Conservation (phyloP, 1,139 yeast species). For the Geotrichum carabidarum region DNA sequence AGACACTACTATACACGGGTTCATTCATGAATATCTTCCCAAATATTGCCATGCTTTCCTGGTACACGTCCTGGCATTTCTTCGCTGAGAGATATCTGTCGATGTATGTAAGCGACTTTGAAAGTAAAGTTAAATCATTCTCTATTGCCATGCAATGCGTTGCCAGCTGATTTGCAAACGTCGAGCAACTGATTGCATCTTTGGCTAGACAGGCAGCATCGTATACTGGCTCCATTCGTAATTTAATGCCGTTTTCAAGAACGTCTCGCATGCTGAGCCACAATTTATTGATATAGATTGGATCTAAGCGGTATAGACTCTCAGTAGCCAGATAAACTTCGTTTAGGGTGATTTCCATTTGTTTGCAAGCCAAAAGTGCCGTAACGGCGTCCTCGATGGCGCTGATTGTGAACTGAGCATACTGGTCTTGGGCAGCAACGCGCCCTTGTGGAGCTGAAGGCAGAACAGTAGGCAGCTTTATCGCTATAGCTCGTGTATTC, state of each 20-base stretch:
- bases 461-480: too few species aligned
- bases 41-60: too few species aligned
- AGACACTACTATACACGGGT: too few species aligned
- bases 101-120: neutral
- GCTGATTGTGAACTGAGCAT: neutral
- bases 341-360: neutral
- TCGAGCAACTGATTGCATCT: neutral
- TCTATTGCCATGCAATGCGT: neutral
- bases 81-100: neutral
- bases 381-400: neutral
- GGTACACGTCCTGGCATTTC: neutral
- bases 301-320: neutral
- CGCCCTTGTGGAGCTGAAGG: too few species aligned
- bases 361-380: neutral
- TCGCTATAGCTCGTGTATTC: too few species aligned
- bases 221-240: neutral
- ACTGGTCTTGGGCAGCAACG: neutral
- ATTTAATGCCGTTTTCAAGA: neutral
- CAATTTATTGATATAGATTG: neutral
- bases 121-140: neutral
- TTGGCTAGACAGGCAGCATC: neutral
- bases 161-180: neutral
- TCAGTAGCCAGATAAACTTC: slow-evolving; percentile 1
- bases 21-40: too few species aligned
- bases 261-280: neutral